Percentiles rank a stretch among this genome's conserved stretches.
phyloP scores from a whole-genome alignment of 371 early-diverging fungal genomes.

The Apophysomyces sp. region DNA sequence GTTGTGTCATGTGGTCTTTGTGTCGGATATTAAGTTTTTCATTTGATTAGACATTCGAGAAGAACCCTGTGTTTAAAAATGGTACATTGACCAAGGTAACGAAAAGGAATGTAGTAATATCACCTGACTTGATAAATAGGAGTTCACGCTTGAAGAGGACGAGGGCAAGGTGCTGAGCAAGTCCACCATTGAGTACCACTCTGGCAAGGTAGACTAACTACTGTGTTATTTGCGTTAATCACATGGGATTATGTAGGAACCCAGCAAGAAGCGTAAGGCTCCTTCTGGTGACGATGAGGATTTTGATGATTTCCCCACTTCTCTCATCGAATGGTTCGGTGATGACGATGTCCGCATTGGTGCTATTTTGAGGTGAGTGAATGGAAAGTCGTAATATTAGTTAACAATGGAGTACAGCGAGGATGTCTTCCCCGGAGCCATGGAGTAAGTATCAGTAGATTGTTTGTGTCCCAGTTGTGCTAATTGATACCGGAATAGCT shows the following conservation, averaged over 20 bases:
- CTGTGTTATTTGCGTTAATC: background rate
- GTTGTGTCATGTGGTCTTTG: conserved; percentile 7
- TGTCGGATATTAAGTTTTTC: background rate
- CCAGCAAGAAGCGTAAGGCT: conserved; percentile 49
- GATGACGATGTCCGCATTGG: conserved; percentile 43
- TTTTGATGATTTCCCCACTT: conserved; percentile 20
- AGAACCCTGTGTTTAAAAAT: conserved; percentile 58
- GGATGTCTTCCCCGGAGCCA: conserved; percentile 40
- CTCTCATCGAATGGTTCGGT: conserved; percentile 49
- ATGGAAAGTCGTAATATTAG: background rate
- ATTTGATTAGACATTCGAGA: conserved; percentile 45
- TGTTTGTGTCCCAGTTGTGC: background rate
- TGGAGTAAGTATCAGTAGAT: conserved; percentile 17
- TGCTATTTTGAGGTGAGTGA: conserved; percentile 21
- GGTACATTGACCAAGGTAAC: conserved; percentile 52
- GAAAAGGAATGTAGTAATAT: background rate
- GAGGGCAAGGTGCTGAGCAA: conserved; percentile 32
- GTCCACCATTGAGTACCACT: conserved; percentile 49
- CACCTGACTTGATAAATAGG: conserved; percentile 12
- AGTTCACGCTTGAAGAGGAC: conserved; percentile 44
- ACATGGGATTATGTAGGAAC: conserved; percentile 5
- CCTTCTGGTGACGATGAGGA: conserved; percentile 33
- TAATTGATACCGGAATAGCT: background rate
- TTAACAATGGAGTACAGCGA: conserved; percentile 22
- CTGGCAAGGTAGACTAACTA: conserved; percentile 35